Conservation (phyloP, 257 asterid species). For the Prunella vulgaris region DNA sequence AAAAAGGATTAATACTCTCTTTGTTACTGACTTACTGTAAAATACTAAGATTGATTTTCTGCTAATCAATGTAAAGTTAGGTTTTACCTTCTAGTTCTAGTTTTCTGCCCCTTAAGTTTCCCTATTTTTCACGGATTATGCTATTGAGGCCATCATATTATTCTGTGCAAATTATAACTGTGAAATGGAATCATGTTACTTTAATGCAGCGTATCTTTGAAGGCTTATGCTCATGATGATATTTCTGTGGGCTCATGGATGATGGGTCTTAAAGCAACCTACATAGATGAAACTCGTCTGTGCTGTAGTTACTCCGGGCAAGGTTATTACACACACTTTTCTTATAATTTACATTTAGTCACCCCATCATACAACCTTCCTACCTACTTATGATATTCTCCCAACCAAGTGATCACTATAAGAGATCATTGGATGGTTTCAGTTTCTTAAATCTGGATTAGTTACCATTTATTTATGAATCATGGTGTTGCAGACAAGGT, state of each 20-base stretch:
- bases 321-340: conserved; percentile 46
- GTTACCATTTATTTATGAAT: neutral
- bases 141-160: no score
- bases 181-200: neutral
- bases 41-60: neutral
- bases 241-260: conserved; percentile 92
- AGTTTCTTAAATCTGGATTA: neutral
- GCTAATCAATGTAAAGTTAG: neutral
- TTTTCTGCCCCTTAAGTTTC: neutral
- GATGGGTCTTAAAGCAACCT: conserved; percentile 88
- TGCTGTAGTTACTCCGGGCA: conserved; percentile 67
- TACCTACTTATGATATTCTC: neutral
- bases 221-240: conserved; percentile 89
- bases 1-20: neutral
- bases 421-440: neutral
- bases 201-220: conserved; percentile 73
- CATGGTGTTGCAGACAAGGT: neutral
- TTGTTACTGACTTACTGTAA: neutral
- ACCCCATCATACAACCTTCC: neutral
- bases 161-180: no score
- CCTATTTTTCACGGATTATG: neutral
- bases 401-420: neutral
- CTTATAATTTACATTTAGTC: neutral
- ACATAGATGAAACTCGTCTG: conserved; percentile 75
- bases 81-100: neutral